Conservation (phyloP, 345 rosid genomes). For the Arabis alpina region DNA sequence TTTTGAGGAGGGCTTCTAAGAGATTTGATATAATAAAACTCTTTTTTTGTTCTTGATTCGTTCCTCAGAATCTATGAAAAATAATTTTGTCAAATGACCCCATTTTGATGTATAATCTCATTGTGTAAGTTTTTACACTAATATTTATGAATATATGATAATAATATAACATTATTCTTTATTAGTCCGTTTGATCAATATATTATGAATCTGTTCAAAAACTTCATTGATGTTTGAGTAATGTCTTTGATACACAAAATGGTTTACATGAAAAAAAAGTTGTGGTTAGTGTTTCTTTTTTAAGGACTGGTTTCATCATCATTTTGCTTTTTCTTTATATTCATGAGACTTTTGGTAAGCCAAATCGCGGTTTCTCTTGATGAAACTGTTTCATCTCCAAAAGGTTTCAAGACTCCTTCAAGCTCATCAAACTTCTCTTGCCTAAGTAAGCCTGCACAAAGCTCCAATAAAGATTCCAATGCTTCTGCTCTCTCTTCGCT, state of each 20-base stretch:
- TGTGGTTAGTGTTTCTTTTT: constrained; percentile 24
- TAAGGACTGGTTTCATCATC: constrained; percentile 37
- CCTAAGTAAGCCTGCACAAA: constrained; percentile 89
- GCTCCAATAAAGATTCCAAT: constrained; percentile 87
- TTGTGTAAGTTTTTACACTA: constrained; percentile 35
- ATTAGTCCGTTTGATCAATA: not conserved
- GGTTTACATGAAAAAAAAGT: constrained; percentile 13
- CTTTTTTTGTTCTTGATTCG: constrained; percentile 27
- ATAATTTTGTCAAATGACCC: constrained; percentile 21
- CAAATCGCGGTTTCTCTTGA: constrained; percentile 98
- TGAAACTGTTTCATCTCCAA: constrained; percentile 89
- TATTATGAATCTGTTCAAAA: constrained; percentile 1
- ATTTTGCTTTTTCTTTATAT: constrained; percentile 59
- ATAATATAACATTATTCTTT: constrained; percentile 27
- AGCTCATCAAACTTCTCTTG: constrained; percentile 93
- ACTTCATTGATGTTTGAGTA: constrained; percentile 8
- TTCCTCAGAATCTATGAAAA: constrained; percentile 21
- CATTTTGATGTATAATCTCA: constrained; percentile 37
- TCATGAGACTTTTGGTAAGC: constrained; percentile 89
- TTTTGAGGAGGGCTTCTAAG: constrained; percentile 11
- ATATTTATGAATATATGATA: constrained; percentile 25
- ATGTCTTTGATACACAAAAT: constrained; percentile 31
- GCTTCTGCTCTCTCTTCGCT: constrained; percentile 90
- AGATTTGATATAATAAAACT: constrained; percentile 19
- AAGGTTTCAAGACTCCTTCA: constrained; percentile 83